phyloP scores from a whole-genome alignment of 2,329 filamentous ascomycete species.

The Curvularia spicifera region DNA sequence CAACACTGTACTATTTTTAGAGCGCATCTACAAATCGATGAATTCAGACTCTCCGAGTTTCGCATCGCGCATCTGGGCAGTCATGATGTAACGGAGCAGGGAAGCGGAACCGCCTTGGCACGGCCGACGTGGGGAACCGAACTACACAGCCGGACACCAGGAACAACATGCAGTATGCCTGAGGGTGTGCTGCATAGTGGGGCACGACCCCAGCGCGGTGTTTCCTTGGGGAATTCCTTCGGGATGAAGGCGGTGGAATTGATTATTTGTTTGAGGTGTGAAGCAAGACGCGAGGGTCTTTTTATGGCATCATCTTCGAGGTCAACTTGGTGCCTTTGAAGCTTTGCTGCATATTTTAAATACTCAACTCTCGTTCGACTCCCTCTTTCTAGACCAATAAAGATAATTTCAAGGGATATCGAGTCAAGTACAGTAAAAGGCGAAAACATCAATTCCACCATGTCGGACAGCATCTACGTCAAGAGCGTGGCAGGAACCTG shows the following conservation, averaged over 20 bases:
- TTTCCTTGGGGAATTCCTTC: not conserved
- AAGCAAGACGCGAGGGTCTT: not conserved
- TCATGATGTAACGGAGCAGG: not conserved
- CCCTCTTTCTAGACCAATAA: not conserved
- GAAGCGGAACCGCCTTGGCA: not conserved
- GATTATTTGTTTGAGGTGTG: not conserved
- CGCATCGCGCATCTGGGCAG: not conserved
- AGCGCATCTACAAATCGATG: not conserved
- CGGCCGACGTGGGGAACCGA: slow-evolving; percentile 28
- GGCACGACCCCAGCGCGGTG: slow-evolving; percentile 4
- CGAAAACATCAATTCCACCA: slow-evolving; percentile 15
- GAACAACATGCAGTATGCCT: slow-evolving; percentile 7
- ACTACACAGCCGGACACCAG: slow-evolving; percentile 6
- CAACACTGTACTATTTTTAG: not conserved
- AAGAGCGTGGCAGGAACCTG: slow-evolving; percentile 55
- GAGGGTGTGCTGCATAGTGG: slow-evolving; percentile 7
- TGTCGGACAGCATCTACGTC: slow-evolving; percentile 44
- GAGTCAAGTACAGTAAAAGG: not conserved
- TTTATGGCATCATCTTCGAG: not conserved
- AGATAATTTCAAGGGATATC: too few relatives aligned
- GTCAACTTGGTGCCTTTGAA: not conserved
- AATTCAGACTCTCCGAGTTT: not conserved
- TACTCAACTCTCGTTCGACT: not conserved
- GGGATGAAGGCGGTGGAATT: too few relatives aligned
- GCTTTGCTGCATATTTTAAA: not conserved